Percentiles rank a stretch among this genome's conserved stretches.
phyloP scores from a whole-genome alignment of 768 basidiomycete species.

The Favolaschia claudopus region DNA sequence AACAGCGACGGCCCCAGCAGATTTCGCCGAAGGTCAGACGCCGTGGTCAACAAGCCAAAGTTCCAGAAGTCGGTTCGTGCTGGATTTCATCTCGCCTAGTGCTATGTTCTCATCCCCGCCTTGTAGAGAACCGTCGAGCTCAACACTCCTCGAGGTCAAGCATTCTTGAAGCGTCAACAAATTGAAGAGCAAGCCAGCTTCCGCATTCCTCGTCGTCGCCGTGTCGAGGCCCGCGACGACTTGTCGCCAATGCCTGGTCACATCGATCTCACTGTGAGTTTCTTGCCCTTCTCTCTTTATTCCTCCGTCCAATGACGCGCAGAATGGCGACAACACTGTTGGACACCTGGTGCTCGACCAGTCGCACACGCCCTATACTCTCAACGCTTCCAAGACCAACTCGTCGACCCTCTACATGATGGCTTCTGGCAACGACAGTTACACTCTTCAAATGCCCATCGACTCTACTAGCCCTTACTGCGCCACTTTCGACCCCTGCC shows the following conservation, averaged over 20 bases:
- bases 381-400: conserved; percentile 59
- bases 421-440: conserved; percentile 26
- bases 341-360: conserved; percentile 39
- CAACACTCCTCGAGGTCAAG: not conserved
- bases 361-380: conserved; percentile 36
- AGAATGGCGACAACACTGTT: conserved; percentile 40
- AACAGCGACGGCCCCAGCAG: conserved; percentile 16
- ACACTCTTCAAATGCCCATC: conserved; percentile 50
- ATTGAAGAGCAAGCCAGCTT: conserved; percentile 14
- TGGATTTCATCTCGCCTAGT: conserved; percentile 7
- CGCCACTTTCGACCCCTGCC: conserved; percentile 66
- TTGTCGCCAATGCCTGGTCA: not conserved
- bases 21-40: not conserved
- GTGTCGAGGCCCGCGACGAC: not conserved
- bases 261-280: conserved; percentile 3
- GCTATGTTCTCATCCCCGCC: not conserved
- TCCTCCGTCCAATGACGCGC: not conserved
- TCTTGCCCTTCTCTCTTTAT: not conserved
- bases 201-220: not conserved
- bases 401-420: conserved; percentile 54
- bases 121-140: not conserved
- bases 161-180: conserved; percentile 12
- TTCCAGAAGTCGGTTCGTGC: conserved; percentile 16
- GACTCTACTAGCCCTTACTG: conserved; percentile 57
- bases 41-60: conserved; percentile 2